Base-by-base conservation (phyloP, 2,329 filamentous ascomycete genomes). In the Cladophialophora carrionii region DNA sequence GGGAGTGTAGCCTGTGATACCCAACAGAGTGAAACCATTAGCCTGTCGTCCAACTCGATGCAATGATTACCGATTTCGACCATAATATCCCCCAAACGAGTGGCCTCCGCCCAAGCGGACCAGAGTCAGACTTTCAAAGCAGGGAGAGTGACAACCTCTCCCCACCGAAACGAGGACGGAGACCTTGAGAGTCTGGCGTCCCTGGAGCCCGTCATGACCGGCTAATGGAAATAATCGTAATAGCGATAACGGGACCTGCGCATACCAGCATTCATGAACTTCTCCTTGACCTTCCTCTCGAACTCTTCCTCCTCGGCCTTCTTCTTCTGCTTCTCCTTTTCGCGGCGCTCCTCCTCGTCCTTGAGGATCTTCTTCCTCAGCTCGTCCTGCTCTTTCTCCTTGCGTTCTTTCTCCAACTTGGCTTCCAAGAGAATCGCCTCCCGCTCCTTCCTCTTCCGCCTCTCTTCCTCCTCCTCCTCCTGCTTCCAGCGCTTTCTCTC, bases 251-350 rank as follows among this genome's bases (percentile, higher is more conserved):
- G 29, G 52, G 60, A 34, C 12, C 46, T 14, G n/a, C 48, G 61
- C 68, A 58, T 67, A 66, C 70, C 70, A 51, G 63, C 67, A 55
- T 67, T 68, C 65, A 66, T 68, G 59, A 81, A 77, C 46, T 79
- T 75, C 49, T 73, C 65, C 61, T 74, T 75, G 43, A 81, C 72
- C 56, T 77, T 75, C 46, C 77, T 73, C 34, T 73, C 66, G 56
- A 77, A 87, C 71, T 87, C 83, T 61, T 78, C 79, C 62, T 82
- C 80, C 64, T 80, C 79, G 68, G 79, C 78, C 68, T 84, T 82
- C 69, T 76, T 80, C 46, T 78, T 76, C 26, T 76, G 73, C 60
- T 82, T 82, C 62, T 84, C 81, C 14, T 79, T 77, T 70, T 85
- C 81, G 57, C 79, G 75, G 32, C 76, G 77, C 41, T 74, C 71